Percentiles rank a stretch among this genome's conserved stretches.
phyloP scores from a whole-genome alignment of 306 rosid species.

The Prosopis cineraria region DNA sequence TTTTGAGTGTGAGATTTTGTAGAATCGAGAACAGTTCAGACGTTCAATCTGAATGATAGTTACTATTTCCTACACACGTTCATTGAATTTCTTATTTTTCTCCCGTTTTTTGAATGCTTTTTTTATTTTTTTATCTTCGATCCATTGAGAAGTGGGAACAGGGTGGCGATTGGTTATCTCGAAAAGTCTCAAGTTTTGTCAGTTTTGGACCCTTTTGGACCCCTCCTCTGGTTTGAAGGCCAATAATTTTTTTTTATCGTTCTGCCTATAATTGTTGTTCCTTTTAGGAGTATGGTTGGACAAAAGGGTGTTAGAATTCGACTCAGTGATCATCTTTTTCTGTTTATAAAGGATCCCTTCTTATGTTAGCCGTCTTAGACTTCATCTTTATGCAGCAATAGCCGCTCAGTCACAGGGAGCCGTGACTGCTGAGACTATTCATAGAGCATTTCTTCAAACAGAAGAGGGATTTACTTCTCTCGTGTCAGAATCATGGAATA shows the following conservation, averaged over 20 bases:
- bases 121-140: slow-evolving; percentile 8
- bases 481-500: slow-evolving; percentile 66
- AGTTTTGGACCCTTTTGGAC: background rate
- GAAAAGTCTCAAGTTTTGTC: background rate
- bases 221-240: background rate
- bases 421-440: slow-evolving; percentile 68
- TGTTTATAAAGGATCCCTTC: slow-evolving; percentile 38
- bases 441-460: slow-evolving; percentile 59
- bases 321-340: background rate
- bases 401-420: slow-evolving; percentile 57
- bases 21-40: slow-evolving; percentile 39
- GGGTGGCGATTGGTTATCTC: background rate
- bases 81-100: background rate
- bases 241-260: background rate
- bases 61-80: slow-evolving; percentile 18
- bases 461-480: slow-evolving; percentile 79
- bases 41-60: slow-evolving; percentile 17
- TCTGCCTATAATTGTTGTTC: background rate
- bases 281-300: background rate
- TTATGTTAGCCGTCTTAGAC: slow-evolving; percentile 54
- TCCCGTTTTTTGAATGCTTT: background rate
- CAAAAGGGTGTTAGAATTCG: background rate
- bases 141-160: background rate
- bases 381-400: slow-evolving; percentile 59
- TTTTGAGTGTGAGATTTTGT: slow-evolving; percentile 29